phyloP scores from a whole-genome alignment of 306 rosid species.

The Heteromeles arbutifolia region DNA sequence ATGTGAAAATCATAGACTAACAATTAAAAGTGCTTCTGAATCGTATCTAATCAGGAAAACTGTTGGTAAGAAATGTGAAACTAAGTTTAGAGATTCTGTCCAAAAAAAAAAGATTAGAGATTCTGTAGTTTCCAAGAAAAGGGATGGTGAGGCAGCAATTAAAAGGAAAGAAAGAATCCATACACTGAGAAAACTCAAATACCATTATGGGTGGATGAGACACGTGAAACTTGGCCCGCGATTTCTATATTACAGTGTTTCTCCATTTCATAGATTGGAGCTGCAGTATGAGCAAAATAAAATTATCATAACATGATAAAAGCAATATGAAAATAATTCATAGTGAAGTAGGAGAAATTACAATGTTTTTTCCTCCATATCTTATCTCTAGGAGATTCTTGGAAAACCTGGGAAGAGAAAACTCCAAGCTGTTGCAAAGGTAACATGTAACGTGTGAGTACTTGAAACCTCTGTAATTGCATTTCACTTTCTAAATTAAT shows the following conservation, averaged over 20 bases:
- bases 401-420: slow-evolving; percentile 98
- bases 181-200: slow-evolving; percentile 45
- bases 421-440: slow-evolving; percentile 83
- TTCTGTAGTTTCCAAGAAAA: neutral
- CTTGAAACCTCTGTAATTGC: neutral
- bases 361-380: slow-evolving; percentile 83
- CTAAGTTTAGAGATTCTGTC: neutral
- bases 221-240: slow-evolving; percentile 78
- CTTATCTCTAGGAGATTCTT: slow-evolving; percentile 81
- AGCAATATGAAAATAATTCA: slow-evolving; percentile 3
- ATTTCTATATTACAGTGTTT: slow-evolving; percentile 90
- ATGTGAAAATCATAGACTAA: neutral
- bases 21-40: neutral
- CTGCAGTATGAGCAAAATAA: slow-evolving; percentile 36
- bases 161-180: slow-evolving; percentile 29
- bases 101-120: neutral
- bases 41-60: neutral
- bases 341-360: slow-evolving; percentile 35
- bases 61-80: neutral
- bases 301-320: slow-evolving; percentile 12
- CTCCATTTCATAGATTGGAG: slow-evolving; percentile 85
- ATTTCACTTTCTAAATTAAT: neutral
- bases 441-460: slow-evolving; percentile 29
- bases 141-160: neutral
- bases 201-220: slow-evolving; percentile 76